These are phyloP conservation scores for Trichoderma sp. DNA, from an alignment of 2,329 filamentous ascomycete genomes.

Conservation along the genomic window DNA sequence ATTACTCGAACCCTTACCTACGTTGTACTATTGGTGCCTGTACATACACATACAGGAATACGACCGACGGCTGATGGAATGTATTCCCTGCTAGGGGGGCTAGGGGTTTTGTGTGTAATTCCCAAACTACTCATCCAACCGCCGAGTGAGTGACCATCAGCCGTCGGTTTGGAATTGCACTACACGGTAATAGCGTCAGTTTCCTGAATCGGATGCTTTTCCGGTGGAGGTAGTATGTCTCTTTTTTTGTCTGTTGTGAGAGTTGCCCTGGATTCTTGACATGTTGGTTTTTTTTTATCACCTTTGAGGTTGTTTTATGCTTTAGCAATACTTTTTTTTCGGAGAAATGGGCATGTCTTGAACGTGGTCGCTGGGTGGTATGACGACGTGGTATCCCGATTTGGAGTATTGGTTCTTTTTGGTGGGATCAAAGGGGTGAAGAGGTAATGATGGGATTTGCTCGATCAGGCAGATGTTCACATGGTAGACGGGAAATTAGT, in stretches of 20 bases:
- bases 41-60: background rate
- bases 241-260: background rate
- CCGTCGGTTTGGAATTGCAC: slow-evolving; percentile 1
- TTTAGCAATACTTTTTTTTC: background rate
- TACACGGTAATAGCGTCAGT: background rate
- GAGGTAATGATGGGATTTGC: background rate
- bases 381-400: background rate
- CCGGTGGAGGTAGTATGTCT: background rate
- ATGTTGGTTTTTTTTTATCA: background rate
- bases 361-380: background rate
- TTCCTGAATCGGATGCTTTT: background rate
- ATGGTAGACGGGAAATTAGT: background rate
- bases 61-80: slow-evolving; percentile 6
- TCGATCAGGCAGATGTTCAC: background rate
- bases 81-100: background rate
- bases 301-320: background rate
- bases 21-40: background rate
- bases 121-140: background rate
- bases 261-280: background rate
- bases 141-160: slow-evolving; percentile 3
- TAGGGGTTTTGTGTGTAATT: background rate
- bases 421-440: background rate
- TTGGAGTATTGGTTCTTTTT: background rate
- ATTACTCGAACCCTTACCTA: background rate
- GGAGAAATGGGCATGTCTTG: background rate